Conservation (phyloP, 441 rosid species). For the Francoa sonchifolia region DNA sequence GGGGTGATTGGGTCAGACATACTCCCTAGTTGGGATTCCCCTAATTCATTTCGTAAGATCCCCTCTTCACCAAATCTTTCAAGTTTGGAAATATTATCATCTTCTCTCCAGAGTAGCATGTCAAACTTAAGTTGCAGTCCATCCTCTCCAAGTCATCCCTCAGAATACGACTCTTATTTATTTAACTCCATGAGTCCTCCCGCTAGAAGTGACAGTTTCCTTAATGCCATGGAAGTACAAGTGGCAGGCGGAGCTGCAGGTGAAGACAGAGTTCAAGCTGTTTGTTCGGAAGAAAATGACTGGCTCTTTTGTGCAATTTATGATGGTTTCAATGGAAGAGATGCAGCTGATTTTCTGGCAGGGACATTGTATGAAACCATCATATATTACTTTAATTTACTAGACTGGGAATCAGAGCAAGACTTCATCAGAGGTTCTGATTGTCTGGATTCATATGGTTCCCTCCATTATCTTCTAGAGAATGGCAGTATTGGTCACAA, state of each 20-base stretch:
- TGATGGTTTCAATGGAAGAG: conserved; percentile 92
- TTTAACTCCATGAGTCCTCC: too few species aligned
- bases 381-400: conserved; percentile 34
- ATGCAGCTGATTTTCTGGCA: conserved; percentile 94
- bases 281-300: conserved; percentile 90
- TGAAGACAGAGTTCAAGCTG: conserved; percentile 93
- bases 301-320: conserved; percentile 85
- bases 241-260: conserved; percentile 99
- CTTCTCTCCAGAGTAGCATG: conserved; percentile 65
- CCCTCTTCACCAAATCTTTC: conserved; percentile 64
- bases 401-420: conserved; percentile 40
- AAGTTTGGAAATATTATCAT: conserved; percentile 68
- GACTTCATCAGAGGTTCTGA: conserved; percentile 15
- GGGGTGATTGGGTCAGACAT: conserved; percentile 80
- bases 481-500: conserved; percentile 5
- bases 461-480: conserved; percentile 17
- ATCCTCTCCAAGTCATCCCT: conserved; percentile 34
- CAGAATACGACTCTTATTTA: too few species aligned
- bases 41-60: conserved; percentile 65
- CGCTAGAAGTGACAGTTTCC: conserved; percentile 57
- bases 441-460: conserved; percentile 15
- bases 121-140: conserved; percentile 77
- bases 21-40: conserved; percentile 77
- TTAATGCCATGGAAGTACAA: conserved; percentile 62
- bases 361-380: conserved; percentile 79